Base-by-base conservation (phyloP, 805 yeast genomes). In the Candida michaelii region DNA sequence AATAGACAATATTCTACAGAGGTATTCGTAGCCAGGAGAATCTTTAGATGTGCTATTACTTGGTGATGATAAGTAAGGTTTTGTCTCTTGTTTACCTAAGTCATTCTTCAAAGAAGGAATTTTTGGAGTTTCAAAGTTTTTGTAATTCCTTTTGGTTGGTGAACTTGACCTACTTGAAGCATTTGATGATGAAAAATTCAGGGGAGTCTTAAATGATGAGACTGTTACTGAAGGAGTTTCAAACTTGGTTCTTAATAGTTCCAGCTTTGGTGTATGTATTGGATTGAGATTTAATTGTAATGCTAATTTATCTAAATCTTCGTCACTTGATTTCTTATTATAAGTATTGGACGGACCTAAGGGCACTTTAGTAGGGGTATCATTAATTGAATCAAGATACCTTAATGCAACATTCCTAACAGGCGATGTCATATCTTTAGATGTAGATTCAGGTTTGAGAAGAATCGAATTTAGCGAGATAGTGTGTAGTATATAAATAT, bases 1-100 rank as follows among this genome's bases (percentile, higher is more conserved):
- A n/a, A 89, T 87, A 56, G 88, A 93, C 27, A 77, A 80, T 9
- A 87, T 81, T 46, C 91, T 79, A 60, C 95, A 87, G 33, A 88
- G 67, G 53, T 87, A 87, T 58, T 86, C 93, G 57, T 87, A 86
- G 0, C 73, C 74, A 1, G 65, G 66, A 3, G 71, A 59, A 39
- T 59, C 62, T n/a, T 44, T 54, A 1, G 63, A 53, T 2, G 62
- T 51, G 36, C 55, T 54, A 34, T 55, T 59, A 27, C 60, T 52
- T 15, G 69, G 68, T 11, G 66, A 58, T 2, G 63, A 54, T 11
- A 59, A 51, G 33, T 45, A 53, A 4, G 64, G 60, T 19, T 30
- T 43, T 3, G 32, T 21, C n/a, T 36, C 36, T 9, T 38, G 23
- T 34, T 34, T 34, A n/a, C 9, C 23, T 12, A 19, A 23, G 13